These are phyloP conservation scores for Leccinum longicurvipes DNA, from an alignment of 768 basidiomycete genomes.

Conservation along the genomic window DNA sequence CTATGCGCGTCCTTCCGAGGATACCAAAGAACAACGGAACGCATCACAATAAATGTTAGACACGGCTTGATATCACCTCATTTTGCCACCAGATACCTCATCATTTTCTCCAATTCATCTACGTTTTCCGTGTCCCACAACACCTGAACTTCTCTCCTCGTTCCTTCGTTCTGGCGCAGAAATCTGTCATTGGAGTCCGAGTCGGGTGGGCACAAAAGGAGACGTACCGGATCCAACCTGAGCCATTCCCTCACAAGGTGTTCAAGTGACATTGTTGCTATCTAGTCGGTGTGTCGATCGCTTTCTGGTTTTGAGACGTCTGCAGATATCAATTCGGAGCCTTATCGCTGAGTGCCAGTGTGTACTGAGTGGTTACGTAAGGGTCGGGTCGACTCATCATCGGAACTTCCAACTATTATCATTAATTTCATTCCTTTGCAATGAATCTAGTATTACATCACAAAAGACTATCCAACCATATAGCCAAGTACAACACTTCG, in stretches of 20 bases:
- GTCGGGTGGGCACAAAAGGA: background rate
- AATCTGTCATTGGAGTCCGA: background rate
- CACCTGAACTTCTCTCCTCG: slow-evolving; percentile 34
- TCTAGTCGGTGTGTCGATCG: background rate
- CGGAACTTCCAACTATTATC: too few relatives aligned
- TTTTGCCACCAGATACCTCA: slow-evolving; percentile 32
- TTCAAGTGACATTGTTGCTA: slow-evolving; percentile 28
- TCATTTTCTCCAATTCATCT: slow-evolving; percentile 38
- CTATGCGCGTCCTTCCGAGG: slow-evolving; percentile 57
- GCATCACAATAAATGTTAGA: background rate
- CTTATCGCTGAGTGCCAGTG: too few relatives aligned
- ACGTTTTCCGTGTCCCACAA: slow-evolving; percentile 31
- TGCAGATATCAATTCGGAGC: background rate
- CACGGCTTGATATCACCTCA: background rate
- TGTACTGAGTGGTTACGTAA: too few relatives aligned
- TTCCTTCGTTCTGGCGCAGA: slow-evolving; percentile 36
- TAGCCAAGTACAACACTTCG: background rate
- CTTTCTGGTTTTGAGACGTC: background rate
- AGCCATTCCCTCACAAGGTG: slow-evolving; percentile 51
- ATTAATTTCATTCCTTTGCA: too few relatives aligned
- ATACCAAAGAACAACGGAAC: background rate
- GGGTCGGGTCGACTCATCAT: too few relatives aligned
- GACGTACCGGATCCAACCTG: slow-evolving; percentile 42
- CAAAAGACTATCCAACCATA: too few relatives aligned
- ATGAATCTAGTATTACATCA: too few relatives aligned